Evolutionary conservation across 1,284 basidiomycete species (phyloP), one percentile per base, ranked within the genome.

Genomic region (Microbotryomycetes sp.): DNA sequence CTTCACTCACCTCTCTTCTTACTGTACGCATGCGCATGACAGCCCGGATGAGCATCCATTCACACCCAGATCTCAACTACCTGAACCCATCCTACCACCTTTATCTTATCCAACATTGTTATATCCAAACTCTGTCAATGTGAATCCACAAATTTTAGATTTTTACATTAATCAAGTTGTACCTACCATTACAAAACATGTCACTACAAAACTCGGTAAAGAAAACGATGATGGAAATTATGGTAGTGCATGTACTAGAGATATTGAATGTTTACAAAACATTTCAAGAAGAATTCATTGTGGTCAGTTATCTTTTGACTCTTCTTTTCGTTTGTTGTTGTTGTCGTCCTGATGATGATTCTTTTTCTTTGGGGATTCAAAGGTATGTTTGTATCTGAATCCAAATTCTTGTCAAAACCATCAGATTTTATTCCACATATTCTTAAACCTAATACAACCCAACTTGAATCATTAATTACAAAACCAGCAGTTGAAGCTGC

Each of bases 371-470:
- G n/a, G 19, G 26, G 7, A 23, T 45, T 32, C 51, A 6, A 74
- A 97, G 92, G 94, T 64, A 97, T 97, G 83, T 98, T 99, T 75
- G 96, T 99, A 12, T 91, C 91, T 4, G 96, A 99, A 77, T 88
- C 88, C 58, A 98, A 99, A 76, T 99, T 99, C 80, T 77, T 83
- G 22, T 82, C 84, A 31, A 80, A 89, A 65, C 94, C 96, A 9
- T 81, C 86, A 28, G 84, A 86, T 15, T 98, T 97, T 76, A 84
- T 98, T 65, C 89, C 90, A 0, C 90, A 92, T 76, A 98, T 98
- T 73, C 81, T 82, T 50, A 81, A 82, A 1, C 85, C 84, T 2
- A 88, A 98, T 76, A 82, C 82, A 22, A 76, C 81, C 47, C 86
- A 85, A 4, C 71, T 77, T 12, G 91, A 88, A 15, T 84, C 76